Conservation (phyloP, 345 rosid species). For the Citropsis articulata region DNA sequence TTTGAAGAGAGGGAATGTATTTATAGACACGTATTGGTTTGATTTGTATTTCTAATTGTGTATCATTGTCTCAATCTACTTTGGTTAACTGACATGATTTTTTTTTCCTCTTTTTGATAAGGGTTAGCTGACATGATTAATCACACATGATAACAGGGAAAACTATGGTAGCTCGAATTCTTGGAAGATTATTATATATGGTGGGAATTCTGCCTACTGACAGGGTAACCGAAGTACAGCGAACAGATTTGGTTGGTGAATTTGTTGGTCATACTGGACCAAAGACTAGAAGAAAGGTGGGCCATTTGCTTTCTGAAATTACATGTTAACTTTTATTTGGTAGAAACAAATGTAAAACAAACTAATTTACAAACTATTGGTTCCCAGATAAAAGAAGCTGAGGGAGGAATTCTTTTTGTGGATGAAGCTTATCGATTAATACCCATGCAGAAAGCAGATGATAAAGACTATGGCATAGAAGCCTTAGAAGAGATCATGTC, state of each 20-base stretch:
- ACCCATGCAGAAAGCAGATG: constrained; percentile 93
- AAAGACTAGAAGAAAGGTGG: constrained; percentile 90
- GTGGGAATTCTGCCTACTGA: constrained; percentile 94
- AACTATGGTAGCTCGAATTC: constrained; percentile 97
- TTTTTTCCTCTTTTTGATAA: background rate
- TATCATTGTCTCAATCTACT: background rate
- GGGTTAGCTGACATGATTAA: background rate
- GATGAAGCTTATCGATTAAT: constrained; percentile 94
- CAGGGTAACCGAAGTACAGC: constrained; percentile 81
- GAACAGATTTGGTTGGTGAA: constrained; percentile 99
- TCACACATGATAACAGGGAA: constrained; percentile 52
- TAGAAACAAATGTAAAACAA: background rate
- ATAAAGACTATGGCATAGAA: constrained; percentile 94
- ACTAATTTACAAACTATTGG: constrained; percentile 2
- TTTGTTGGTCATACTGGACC: constrained; percentile 99
- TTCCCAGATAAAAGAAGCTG: constrained; percentile 89
- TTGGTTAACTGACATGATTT: background rate
- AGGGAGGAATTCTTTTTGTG: constrained; percentile 97
- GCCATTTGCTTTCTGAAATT: background rate
- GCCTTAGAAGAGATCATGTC: constrained; percentile 98
- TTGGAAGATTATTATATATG: constrained; percentile 81
- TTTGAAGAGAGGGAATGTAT: constrained; percentile 2
- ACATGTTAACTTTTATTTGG: background rate
- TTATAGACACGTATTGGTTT: background rate
- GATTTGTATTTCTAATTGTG: background rate